Evolutionary conservation across 2,329 filamentous ascomycete species (phyloP), one percentile per base, ranked within the genome.

Genomic region (Tolypocladium amazonense): DNA sequence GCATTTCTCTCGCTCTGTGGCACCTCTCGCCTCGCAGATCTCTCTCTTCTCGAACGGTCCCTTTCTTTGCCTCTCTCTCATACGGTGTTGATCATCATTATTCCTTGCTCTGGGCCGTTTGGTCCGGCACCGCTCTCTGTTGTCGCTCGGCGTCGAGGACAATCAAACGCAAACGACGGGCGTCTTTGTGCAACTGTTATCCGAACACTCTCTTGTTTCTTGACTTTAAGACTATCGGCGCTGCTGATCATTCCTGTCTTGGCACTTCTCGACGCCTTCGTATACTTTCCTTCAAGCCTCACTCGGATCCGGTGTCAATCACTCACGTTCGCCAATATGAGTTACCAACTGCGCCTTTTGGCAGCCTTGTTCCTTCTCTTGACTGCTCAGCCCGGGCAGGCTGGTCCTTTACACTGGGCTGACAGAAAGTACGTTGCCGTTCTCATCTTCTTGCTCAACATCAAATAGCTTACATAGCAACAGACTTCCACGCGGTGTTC

Each of bases 371-470:
- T 60, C 63, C 47, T 71, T 59, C 64, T 73, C 60, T 60, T 70
- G 58, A 59, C 65, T 65, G 63, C 65, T 25, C 67, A 69, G 62
- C 68, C 62, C 59, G 65, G 65, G 30, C 65, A 71, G 70, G 72
- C 72, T 64, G 73, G 72, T 64, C 75, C 70, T 69, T 64, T 72
- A 38, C 66, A 66, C 58, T 68, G 71, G 70, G 68, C 66, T 64
- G 64, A 65, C 63, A 69, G 63, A 64, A 61, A 69, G 72, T 74
- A 62, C 58, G 70, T 64, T 45, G 38, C 3, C 20, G 55, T 50
- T n/a, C 20, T 12, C 11, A 5, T n/a, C 11, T 59, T 15, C 56
- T 9, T 9, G 8, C 12, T 27, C 43, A 14, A 18, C 4, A 45
- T 41, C 14, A 6, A 23, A 8, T 37, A 14, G 57, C 63, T 65